Base-by-base conservation (phyloP, 2,329 filamentous ascomycete species). In the Diaporthe destruens region DNA sequence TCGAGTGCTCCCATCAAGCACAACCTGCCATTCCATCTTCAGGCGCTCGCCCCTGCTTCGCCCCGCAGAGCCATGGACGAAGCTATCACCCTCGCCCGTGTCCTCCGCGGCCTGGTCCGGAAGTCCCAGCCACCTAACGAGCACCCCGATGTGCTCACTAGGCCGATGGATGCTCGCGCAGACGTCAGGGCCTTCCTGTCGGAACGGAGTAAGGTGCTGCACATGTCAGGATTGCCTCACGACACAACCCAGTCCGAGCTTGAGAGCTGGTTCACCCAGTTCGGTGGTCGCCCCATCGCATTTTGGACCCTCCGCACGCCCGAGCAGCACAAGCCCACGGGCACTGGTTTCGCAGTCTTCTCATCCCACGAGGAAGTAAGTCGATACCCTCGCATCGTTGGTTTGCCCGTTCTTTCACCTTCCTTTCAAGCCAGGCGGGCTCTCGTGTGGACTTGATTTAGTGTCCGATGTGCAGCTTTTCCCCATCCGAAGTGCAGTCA, bases 231-330 rank as follows among this genome's bases (percentile, higher is more conserved):
- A 63, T 88, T 99, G 68, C 96, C 96, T 56, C 96, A 99, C 81
- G 96, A 99, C 79, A 99, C 96, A 47, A 99, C 96, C 1, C 96
- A 99, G 85, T 98, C 96, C 4, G 96, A 99, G 85, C 89, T 99
- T 32, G 96, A 99, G 86, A 98, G 95, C 85, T 99, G 96, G 96
- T 99, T 98, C 81, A 99, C 96, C 39, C 96, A 99, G 83, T 99
- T 98, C 81, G 96, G 96, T 76, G 96, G 96, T 65, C 93, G 96
- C 55, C 96, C 96, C 39, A 99, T 99, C 84, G 96, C 96, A 25
- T 99, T 99, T 85, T 99, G 96, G 96, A 99, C 96, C 23, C 89
- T 99, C 66, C 93, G 96, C 75, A 99, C 96, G 18, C 96, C 96
- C 3, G 96, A 99, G 84, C 96, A 98, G 85, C 96, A 98, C 85